A percentile compares a stretch with the other conserved stretches of the same genome.
These are phyloP conservation scores for Pichia sp. DNA, from an alignment of 1,139 yeast genomes.

Conservation along the genomic window DNA sequence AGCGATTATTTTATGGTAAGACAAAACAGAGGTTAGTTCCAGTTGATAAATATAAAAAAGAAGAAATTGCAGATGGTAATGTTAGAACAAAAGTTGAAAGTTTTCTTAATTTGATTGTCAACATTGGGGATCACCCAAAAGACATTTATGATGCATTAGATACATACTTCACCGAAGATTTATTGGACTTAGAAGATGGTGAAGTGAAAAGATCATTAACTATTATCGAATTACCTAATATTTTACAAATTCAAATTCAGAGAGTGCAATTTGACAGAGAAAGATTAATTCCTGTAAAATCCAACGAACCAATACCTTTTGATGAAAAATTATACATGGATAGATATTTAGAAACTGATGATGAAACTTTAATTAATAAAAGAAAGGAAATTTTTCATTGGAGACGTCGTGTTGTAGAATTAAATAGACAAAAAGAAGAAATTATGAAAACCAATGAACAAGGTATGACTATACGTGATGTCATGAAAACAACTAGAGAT, in stretches of 20 bases:
- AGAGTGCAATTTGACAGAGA: conserved; percentile 84
- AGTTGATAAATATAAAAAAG: conserved; percentile 30
- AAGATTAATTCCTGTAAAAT: conserved; percentile 68
- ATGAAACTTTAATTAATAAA: conserved; percentile 45
- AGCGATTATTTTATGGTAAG: conserved; percentile 72
- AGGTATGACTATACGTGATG: conserved; percentile 43
- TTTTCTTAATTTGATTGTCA: conserved; percentile 73
- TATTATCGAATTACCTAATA: conserved; percentile 65
- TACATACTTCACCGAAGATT: conserved; percentile 71
- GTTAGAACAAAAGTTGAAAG: conserved; percentile 64
- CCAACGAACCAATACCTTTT: conserved; percentile 75
- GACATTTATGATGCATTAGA: conserved; percentile 89
- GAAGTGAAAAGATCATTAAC: conserved; percentile 68
- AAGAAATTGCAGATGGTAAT: conserved; percentile 23
- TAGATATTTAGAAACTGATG: conserved; percentile 72
- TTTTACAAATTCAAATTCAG: conserved; percentile 87
- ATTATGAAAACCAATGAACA: conserved; percentile 41
- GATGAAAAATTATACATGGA: conserved; percentile 76
- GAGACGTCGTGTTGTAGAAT: conserved; percentile 47
- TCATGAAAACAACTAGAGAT: conserved; percentile 48
- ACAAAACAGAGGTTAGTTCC: conserved; percentile 51
- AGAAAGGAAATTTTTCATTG: conserved; percentile 58
- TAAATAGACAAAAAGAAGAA: conserved; percentile 39
- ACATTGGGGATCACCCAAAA: conserved; percentile 81
- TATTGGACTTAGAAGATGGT: conserved; percentile 66